Conservation (phyloP, 192 early-diverging fungal species). For the Spizellomyces punctatus region DNA sequence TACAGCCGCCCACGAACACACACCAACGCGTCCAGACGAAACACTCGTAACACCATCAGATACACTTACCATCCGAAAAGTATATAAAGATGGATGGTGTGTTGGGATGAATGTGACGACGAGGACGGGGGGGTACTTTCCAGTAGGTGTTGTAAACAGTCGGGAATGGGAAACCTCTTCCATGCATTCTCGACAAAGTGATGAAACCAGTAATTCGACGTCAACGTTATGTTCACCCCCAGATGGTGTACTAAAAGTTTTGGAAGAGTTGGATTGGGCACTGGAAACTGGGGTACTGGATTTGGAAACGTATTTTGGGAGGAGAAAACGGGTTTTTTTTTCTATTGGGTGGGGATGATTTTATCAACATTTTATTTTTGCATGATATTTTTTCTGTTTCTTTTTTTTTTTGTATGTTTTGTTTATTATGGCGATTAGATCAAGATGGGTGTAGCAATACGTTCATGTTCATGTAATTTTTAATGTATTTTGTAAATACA, state of each 20-base stretch:
- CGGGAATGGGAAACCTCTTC: background rate
- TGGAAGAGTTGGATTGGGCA: slow-evolving; percentile 27
- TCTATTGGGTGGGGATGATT: background rate
- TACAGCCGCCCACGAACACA: slow-evolving; percentile 19
- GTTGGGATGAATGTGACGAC: slow-evolving; percentile 15
- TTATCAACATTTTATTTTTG: too few relatives aligned
- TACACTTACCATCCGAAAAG: slow-evolving; percentile 21
- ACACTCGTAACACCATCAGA: slow-evolving; percentile 2
- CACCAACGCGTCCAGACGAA: slow-evolving; percentile 19
- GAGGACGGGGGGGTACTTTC: slow-evolving; percentile 14
- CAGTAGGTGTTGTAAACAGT: slow-evolving; percentile 1
- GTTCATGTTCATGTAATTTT: too few relatives aligned
- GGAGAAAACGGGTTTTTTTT: slow-evolving; percentile 18
- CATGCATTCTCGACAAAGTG: background rate
- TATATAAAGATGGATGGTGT: slow-evolving; percentile 24
- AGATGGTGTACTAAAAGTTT: background rate
- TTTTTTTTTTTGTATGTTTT: too few relatives aligned
- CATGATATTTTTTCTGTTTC: too few relatives aligned
- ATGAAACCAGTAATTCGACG: background rate
- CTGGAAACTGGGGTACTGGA: slow-evolving; percentile 3
- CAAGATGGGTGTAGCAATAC: too few relatives aligned
- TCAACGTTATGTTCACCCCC: background rate
- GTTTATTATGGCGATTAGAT: too few relatives aligned
- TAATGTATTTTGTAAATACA: too few relatives aligned
- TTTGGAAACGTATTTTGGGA: slow-evolving; percentile 14